Evolutionary conservation across 352 stramenopile genomes (phyloP).

Genomic region (Pythium sp.): DNA sequence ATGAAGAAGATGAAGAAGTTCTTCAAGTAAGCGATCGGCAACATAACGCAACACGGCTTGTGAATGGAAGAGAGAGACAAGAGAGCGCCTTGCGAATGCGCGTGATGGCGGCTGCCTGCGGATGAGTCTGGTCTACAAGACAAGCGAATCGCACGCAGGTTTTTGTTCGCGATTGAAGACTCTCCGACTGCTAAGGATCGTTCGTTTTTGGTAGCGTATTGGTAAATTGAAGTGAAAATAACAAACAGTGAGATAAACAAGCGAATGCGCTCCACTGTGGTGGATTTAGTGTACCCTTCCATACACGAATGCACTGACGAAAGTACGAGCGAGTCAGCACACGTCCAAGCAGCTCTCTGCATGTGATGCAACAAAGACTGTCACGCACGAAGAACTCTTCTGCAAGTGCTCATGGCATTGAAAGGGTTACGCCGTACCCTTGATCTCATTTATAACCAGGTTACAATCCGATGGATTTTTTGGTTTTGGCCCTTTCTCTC

Average conservation of each 20-base stretch:
- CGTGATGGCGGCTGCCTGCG: background rate
- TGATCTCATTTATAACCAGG: background rate
- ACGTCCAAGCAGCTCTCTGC: no score
- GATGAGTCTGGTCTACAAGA: background rate
- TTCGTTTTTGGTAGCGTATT: slow-evolving; percentile 1
- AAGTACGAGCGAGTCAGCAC: no score
- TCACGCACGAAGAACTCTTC: background rate
- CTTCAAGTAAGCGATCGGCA: background rate
- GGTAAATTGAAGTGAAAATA: background rate
- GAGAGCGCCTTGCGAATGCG: background rate
- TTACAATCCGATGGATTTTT: slow-evolving; percentile 1
- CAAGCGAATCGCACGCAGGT: no score
- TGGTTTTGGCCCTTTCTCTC: no score
- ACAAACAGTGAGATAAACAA: background rate
- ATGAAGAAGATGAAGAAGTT: slow-evolving; percentile 10
- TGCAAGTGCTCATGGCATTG: no score
- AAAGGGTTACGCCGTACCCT: background rate
- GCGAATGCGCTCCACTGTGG: background rate
- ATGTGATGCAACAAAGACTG: no score
- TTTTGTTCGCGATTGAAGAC: no score
- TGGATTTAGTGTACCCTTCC: no score
- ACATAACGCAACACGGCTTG: no score
- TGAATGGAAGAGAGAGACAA: background rate
- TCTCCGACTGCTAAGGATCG: background rate
- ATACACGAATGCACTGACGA: no score